Evolutionary conservation across 768 basidiomycete genomes (phyloP).

Genomic region (Tylopilus cervinicoccineus): DNA sequence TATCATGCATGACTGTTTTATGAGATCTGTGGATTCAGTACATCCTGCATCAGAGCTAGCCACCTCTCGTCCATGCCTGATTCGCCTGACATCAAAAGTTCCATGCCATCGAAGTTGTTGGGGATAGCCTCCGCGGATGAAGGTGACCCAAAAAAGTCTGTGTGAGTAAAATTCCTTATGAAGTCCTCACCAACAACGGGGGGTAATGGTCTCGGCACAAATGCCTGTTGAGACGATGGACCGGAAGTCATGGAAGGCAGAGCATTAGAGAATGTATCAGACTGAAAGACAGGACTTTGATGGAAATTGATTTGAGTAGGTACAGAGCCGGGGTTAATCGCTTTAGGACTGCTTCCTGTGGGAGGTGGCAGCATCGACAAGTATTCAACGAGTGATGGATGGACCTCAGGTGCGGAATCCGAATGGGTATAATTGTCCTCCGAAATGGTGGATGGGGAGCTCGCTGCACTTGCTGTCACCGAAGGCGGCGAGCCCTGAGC

Average conservation of each 20-base stretch:
- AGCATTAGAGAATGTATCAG: constrained; percentile 1
- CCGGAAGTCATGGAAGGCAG: constrained; percentile 7
- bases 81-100: constrained; percentile 53
- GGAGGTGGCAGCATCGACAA: constrained; percentile 40
- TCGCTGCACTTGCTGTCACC: constrained; percentile 16
- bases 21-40: constrained; percentile 39
- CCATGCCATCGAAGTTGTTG: constrained; percentile 32
- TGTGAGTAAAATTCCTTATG: constrained; percentile 10
- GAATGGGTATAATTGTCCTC: constrained; percentile 24
- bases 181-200: constrained; percentile 18
- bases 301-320: constrained; percentile 13
- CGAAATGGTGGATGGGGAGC: constrained; percentile 25
- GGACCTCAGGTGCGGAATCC: constrained; percentile 40
- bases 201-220: constrained; percentile 5
- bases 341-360: constrained; percentile 16
- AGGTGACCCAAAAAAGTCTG: constrained; percentile 14
- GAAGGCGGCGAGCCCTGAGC: constrained; percentile 16
- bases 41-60: constrained; percentile 60
- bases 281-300: constrained; percentile 9
- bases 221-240: constrained; percentile 5
- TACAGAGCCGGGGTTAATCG: not conserved
- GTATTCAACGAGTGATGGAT: constrained; percentile 65
- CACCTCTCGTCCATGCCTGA: constrained; percentile 64
- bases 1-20: constrained; percentile 2
- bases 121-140: not conserved